Conservation (phyloP, 352 stramenopile genomes). For the Phytophthora palmivora region DNA sequence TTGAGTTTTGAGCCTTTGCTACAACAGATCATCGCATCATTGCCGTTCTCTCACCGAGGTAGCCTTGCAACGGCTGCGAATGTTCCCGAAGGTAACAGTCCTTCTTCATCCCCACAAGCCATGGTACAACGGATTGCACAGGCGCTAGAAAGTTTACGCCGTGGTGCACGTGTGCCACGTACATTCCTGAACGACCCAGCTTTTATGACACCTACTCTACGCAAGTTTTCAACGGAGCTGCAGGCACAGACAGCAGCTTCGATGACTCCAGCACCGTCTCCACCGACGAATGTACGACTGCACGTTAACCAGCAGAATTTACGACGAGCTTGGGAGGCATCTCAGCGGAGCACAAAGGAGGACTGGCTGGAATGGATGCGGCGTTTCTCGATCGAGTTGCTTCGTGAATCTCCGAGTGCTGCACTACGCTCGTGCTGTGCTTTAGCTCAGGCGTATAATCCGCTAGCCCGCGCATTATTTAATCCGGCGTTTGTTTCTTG, state of each 20-base stretch:
- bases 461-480: slow-evolving; percentile 96
- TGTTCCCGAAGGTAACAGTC: slow-evolving; percentile 18
- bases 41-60: slow-evolving; percentile 52
- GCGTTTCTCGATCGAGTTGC: slow-evolving; percentile 95
- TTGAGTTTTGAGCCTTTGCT: slow-evolving; percentile 80
- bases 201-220: slow-evolving; percentile 55
- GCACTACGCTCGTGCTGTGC: slow-evolving; percentile 93
- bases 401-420: slow-evolving; percentile 96
- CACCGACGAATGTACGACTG: slow-evolving; percentile 68
- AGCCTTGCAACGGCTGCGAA: slow-evolving; percentile 27
- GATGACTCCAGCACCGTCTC: slow-evolving; percentile 41
- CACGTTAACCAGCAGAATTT: slow-evolving; percentile 95
- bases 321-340: slow-evolving; percentile 95
- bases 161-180: slow-evolving; percentile 50
- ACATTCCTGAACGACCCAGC: slow-evolving; percentile 59
- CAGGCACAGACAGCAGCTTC: slow-evolving; percentile 33
- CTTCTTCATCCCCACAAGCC: slow-evolving; percentile 42
- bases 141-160: slow-evolving; percentile 61
- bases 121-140: slow-evolving; percentile 62
- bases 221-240: slow-evolving; percentile 49
- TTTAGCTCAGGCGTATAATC: slow-evolving; percentile 96
- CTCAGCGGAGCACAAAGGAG: slow-evolving; percentile 88
- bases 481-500: slow-evolving; percentile 99
- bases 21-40: slow-evolving; percentile 61
- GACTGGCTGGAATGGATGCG: slow-evolving; percentile 99